Evolutionary conservation across 2,329 filamentous ascomycete genomes (phyloP).

Genomic region (Coniochaeta sp.): DNA sequence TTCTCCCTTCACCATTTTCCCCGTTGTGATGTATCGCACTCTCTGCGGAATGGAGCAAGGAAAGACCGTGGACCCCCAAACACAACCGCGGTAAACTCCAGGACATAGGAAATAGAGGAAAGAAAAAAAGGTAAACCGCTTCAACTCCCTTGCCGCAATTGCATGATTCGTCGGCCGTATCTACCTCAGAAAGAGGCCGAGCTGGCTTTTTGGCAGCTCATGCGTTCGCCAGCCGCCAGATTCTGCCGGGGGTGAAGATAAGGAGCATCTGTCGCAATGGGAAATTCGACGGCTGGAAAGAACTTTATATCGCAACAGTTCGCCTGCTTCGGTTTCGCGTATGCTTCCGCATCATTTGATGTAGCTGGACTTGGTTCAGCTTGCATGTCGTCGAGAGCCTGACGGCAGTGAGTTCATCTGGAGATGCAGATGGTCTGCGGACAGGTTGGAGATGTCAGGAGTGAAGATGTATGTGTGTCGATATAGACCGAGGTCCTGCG

Average conservation of each 20-base stretch:
- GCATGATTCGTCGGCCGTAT: background rate
- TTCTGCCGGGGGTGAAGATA: background rate
- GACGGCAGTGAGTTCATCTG: background rate
- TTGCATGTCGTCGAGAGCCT: background rate
- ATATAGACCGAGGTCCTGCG: background rate
- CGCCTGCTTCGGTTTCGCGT: background rate
- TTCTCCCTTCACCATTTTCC: background rate
- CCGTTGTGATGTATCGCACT: background rate
- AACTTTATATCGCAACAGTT: background rate
- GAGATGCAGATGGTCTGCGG: background rate
- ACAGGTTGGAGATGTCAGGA: background rate
- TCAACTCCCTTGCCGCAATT: background rate
- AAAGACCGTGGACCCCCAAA: background rate
- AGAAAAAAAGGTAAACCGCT: background rate
- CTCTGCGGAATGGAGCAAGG: background rate
- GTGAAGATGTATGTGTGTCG: background rate
- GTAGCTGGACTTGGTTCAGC: background rate
- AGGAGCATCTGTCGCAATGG: background rate
- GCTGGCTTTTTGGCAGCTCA: background rate
- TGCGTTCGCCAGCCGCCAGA: background rate
- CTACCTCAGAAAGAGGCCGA: background rate
- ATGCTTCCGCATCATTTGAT: background rate
- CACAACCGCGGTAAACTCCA: background rate
- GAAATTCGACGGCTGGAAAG: background rate
- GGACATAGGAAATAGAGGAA: background rate